Percentiles rank a stretch among this genome's conserved stretches.
Conservation (phyloP, 2,329 filamentous ascomycete species). For the Pseudohalonectria lignicola region DNA sequence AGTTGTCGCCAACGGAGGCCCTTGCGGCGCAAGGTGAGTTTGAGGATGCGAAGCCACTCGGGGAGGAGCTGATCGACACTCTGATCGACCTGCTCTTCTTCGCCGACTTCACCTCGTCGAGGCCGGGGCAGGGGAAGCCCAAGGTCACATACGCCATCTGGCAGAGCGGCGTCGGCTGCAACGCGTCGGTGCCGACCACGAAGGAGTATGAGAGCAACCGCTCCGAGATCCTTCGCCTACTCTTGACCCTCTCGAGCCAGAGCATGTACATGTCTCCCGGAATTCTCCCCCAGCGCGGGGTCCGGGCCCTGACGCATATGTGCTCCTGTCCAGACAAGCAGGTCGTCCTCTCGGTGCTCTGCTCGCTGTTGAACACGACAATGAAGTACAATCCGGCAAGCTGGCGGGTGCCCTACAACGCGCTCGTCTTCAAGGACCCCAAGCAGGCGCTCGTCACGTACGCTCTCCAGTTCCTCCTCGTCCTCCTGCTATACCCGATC, state of each 20-base stretch:
- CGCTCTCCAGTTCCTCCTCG: constrained; percentile 80
- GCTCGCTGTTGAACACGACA: constrained; percentile 87
- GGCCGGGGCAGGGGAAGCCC: constrained; percentile 55
- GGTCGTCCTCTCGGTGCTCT: constrained; percentile 77
- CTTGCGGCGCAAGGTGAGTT: constrained; percentile 36
- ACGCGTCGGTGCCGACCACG: constrained; percentile 74
- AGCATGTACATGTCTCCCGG: constrained; percentile 86
- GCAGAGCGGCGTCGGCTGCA: constrained; percentile 96
- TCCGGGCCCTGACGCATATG: constrained; percentile 78
- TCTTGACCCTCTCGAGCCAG: constrained; percentile 78
- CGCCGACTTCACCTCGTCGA: constrained; percentile 76
- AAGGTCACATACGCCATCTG: constrained; percentile 92
- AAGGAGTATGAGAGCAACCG: constrained; percentile 91
- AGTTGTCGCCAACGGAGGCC: constrained; percentile 22
- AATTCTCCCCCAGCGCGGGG: constrained; percentile 69
- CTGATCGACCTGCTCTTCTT: constrained; percentile 86
- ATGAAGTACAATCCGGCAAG: constrained; percentile 92
- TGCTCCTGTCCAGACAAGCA: constrained; percentile 85
- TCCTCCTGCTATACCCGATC: constrained; percentile 76
- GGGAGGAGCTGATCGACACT: constrained; percentile 86
- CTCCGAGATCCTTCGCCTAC: constrained; percentile 75
- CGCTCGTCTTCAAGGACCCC: constrained; percentile 81
- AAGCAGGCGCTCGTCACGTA: constrained; percentile 88
- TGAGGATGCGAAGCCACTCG: constrained; percentile 76
- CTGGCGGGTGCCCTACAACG: constrained; percentile 91